Percentiles rank a stretch among this genome's conserved stretches.
Evolutionary conservation across 1,284 basidiomycete species (phyloP).

Genomic region (Apiotrichum montevideense): DNA sequence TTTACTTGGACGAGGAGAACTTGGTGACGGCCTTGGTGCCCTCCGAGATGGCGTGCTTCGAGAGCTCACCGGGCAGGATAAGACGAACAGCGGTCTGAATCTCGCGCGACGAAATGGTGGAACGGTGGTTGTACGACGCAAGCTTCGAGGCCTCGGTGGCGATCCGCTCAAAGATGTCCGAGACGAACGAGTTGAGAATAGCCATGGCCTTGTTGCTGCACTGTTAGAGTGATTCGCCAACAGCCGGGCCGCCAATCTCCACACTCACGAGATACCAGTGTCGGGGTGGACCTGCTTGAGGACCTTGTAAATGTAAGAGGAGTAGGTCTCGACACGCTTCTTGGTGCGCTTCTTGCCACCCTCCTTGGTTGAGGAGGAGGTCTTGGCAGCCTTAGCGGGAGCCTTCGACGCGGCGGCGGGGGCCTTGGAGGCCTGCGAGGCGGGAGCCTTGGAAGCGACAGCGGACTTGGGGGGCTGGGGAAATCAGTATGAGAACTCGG

Average conservation of each 20-base stretch:
- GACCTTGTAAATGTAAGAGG: slow-evolving; percentile 86
- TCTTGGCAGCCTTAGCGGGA: slow-evolving; percentile 53
- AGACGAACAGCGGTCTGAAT: slow-evolving; percentile 87
- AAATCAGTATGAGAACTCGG: neutral
- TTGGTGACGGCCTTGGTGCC: slow-evolving; percentile 56
- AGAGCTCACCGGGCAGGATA: slow-evolving; percentile 76
- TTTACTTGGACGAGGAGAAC: slow-evolving; percentile 46
- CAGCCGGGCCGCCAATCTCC: no score
- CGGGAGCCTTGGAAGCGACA: slow-evolving; percentile 55
- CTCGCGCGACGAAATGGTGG: slow-evolving; percentile 88
- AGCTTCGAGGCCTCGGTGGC: slow-evolving; percentile 89
- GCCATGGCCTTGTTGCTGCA: slow-evolving; percentile 91
- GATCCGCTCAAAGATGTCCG: slow-evolving; percentile 90
- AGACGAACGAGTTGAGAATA: slow-evolving; percentile 87
- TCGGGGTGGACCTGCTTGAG: slow-evolving; percentile 76
- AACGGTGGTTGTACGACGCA: slow-evolving; percentile 87
- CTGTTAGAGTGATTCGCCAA: slow-evolving; percentile 7
- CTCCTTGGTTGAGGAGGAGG: slow-evolving; percentile 12
- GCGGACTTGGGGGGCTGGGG: slow-evolving; percentile 45
- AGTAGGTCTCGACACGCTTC: slow-evolving; percentile 85
- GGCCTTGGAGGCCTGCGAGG: slow-evolving; percentile 51
- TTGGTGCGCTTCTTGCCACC: slow-evolving; percentile 60
- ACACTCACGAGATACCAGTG: slow-evolving; percentile 66
- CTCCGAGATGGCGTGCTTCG: slow-evolving; percentile 81
- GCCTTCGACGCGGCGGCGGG: slow-evolving; percentile 54